A percentile compares a stretch with the other conserved stretches of the same genome.
phyloP scores from a whole-genome alignment of 805 yeast genomes.

The Saturnispora quitensis region DNA sequence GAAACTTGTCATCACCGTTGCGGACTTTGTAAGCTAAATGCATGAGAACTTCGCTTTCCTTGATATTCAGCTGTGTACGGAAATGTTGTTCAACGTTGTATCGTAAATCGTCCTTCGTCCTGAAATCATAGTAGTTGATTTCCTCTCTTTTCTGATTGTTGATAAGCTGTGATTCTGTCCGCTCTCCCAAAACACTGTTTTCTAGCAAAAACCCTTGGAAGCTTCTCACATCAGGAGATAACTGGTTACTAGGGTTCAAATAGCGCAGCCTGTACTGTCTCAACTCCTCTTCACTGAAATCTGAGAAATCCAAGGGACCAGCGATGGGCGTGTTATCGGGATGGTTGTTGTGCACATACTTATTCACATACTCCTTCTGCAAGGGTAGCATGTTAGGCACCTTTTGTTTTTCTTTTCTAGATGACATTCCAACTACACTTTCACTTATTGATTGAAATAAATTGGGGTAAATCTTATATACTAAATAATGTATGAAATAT shows the following conservation, averaged over 20 bases:
- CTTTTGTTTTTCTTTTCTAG: constrained; percentile 12
- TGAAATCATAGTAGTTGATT: constrained; percentile 24
- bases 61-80: constrained; percentile 37
- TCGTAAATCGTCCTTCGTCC: constrained; percentile 23
- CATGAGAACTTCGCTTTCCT: constrained; percentile 81
- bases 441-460: not conserved
- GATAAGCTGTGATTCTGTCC: constrained; percentile 36
- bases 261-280: constrained; percentile 58
- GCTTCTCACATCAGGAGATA: constrained; percentile 56
- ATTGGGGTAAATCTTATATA: not conserved
- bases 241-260: constrained; percentile 23
- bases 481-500: not conserved
- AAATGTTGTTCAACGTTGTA: constrained; percentile 46
- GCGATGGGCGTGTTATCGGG: constrained; percentile 45
- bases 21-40: constrained; percentile 81
- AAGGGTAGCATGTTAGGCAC: constrained; percentile 40
- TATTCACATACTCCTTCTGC: constrained; percentile 57
- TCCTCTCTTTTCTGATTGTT: constrained; percentile 22
- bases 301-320: constrained; percentile 62
- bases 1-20: constrained; percentile 42
- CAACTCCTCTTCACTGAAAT: constrained; percentile 52
- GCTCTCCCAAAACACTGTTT: constrained; percentile 58
- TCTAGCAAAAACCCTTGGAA: constrained; percentile 61
- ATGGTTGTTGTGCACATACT: constrained; percentile 66
- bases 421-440: constrained; percentile 5